Evolutionary conservation across 768 basidiomycete species (phyloP).

Genomic region (Mycena kentingensis): DNA sequence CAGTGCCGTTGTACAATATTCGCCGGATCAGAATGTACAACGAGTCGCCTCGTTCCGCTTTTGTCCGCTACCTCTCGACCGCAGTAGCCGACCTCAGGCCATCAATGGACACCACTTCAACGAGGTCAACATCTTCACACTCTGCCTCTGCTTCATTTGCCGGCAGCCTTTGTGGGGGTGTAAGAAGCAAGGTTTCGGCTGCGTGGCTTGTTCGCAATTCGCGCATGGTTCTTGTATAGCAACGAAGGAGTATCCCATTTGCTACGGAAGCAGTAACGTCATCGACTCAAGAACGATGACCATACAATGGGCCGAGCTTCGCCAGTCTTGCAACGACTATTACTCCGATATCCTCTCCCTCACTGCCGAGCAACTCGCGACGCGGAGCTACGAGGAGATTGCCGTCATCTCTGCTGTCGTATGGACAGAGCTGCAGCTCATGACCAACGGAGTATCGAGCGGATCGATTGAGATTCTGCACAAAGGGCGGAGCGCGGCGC

Average conservation of each 20-base stretch:
- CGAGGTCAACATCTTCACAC: constrained; percentile 67
- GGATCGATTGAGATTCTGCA: constrained; percentile 63
- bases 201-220: constrained; percentile 61
- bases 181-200: constrained; percentile 62
- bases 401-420: constrained; percentile 60
- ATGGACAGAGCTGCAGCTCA: constrained; percentile 67
- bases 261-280: constrained; percentile 33
- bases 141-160: constrained; percentile 72
- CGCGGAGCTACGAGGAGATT: constrained; percentile 68
- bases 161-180: constrained; percentile 74
- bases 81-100: constrained; percentile 27
- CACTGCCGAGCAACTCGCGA: constrained; percentile 46
- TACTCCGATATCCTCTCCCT: constrained; percentile 49
- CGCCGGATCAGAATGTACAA: constrained; percentile 47
- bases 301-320: constrained; percentile 54
- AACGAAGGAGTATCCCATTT: constrained; percentile 29
- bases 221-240: constrained; percentile 56
- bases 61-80: constrained; percentile 46
- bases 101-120: constrained; percentile 54
- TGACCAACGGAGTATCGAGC: constrained; percentile 64
- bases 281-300: constrained; percentile 50
- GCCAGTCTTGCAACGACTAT: constrained; percentile 55
- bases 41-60: constrained; percentile 66
- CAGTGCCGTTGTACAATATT: constrained; percentile 57
- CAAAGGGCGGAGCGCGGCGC: constrained; percentile 30